phyloP scores from a whole-genome alignment of 768 basidiomycete genomes.

The Trametes cinnabarina region DNA sequence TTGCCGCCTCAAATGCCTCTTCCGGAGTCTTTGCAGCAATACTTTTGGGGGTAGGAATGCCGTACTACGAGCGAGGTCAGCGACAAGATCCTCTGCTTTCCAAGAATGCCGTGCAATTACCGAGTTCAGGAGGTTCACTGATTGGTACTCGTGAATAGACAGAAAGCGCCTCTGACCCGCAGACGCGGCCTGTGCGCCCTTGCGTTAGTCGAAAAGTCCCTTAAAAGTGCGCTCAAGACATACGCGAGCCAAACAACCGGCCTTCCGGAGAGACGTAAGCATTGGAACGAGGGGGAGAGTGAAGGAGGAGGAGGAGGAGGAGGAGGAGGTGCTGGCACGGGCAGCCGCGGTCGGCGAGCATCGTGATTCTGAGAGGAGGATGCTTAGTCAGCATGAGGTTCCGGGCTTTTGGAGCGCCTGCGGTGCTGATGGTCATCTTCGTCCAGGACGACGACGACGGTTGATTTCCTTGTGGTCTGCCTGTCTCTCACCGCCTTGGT shows the following conservation, averaged over 20 bases:
- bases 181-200: conserved; percentile 52
- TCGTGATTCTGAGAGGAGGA: conserved; percentile 7
- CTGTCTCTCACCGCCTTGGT: conserved; percentile 68
- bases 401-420: neutral
- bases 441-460: conserved; percentile 83
- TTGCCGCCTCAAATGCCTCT: conserved; percentile 87
- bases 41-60: conserved; percentile 92
- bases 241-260: conserved; percentile 63
- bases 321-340: conserved; percentile 11
- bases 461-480: conserved; percentile 44
- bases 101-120: conserved; percentile 42
- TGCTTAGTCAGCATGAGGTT: conserved; percentile 50
- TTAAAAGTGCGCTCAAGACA: conserved; percentile 22
- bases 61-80: conserved; percentile 62
- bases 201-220: conserved; percentile 7
- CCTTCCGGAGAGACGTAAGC: conserved; percentile 68
- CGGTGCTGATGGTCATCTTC: conserved; percentile 5
- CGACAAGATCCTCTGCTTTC: neutral
- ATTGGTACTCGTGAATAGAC: conserved; percentile 98
- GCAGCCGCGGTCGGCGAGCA: neutral
- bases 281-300: conserved; percentile 40
- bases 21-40: conserved; percentile 81
- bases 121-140: conserved; percentile 90
- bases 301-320: conserved; percentile 2
- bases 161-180: conserved; percentile 86